Conservation (phyloP, 306 rosid species). For the Cucumis sativus region Cucumber_9930_V3 NC_026659.2:5021001-5021500, state of each 20-base stretch:
- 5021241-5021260: not conserved
- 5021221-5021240: not conserved
- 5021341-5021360: not conserved
- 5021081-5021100: not conserved
- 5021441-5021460: constrained; percentile 21
- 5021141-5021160: not conserved
- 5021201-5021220: not conserved
- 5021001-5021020: constrained; percentile 2
- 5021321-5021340: not conserved
- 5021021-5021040: constrained; percentile 7
- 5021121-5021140: not conserved
- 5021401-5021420: constrained; percentile 19
- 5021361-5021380: constrained; percentile 14
- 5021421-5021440: constrained; percentile 24
- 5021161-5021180: not conserved
- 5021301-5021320: not conserved
- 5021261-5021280: not conserved
- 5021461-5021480: not conserved
- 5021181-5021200: not conserved
- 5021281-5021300: not conserved
- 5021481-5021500: not conserved
- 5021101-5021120: not conserved
- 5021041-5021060: not conserved
- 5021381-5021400: constrained; percentile 8
- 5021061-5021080: not conserved